phyloP scores from a whole-genome alignment of 352 stramenopile genomes.

The Globisporangium mamillatum region DNA sequence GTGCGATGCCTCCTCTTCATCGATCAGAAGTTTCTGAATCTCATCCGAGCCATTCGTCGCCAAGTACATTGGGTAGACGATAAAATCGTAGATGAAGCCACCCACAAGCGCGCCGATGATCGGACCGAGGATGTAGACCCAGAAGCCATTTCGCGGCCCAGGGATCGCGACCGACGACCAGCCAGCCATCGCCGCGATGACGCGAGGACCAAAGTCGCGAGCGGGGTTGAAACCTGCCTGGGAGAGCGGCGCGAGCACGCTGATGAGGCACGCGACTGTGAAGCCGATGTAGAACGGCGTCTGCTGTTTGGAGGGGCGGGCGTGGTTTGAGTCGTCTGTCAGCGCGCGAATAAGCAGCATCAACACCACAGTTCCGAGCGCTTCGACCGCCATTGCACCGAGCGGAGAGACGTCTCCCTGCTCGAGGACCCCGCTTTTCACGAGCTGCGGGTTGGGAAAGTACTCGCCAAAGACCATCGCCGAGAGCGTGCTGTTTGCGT shows the following conservation, averaged over 20 bases:
- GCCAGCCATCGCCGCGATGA: conserved; percentile 58
- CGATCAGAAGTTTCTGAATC: neutral
- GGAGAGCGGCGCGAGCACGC: conserved; percentile 56
- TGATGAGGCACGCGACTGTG: conserved; percentile 46
- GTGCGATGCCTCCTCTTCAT: neutral
- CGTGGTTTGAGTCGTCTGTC: conserved; percentile 37
- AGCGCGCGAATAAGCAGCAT: conserved; percentile 61
- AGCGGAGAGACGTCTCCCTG: conserved; percentile 31
- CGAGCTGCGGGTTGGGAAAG: conserved; percentile 54
- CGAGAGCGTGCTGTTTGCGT: conserved; percentile 42
- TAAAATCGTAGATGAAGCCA: conserved; percentile 48
- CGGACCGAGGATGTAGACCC: conserved; percentile 60
- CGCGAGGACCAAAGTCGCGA: conserved; percentile 18
- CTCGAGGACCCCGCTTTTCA: conserved; percentile 17
- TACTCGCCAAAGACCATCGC: conserved; percentile 70
- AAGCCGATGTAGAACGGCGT: conserved; percentile 53
- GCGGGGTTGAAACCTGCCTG: conserved; percentile 76
- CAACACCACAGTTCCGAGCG: conserved; percentile 54
- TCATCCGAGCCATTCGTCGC: neutral
- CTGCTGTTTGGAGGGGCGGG: conserved; percentile 18
- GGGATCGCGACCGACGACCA: conserved; percentile 44
- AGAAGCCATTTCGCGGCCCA: conserved; percentile 47
- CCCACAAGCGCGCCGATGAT: conserved; percentile 52
- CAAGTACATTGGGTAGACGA: conserved; percentile 24
- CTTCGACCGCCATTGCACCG: conserved; percentile 53